Percentiles rank a stretch among this genome's conserved stretches.
Evolutionary conservation across 2,329 filamentous ascomycete genomes (phyloP).

Genomic region (Hirsutella minnesotensis): DNA sequence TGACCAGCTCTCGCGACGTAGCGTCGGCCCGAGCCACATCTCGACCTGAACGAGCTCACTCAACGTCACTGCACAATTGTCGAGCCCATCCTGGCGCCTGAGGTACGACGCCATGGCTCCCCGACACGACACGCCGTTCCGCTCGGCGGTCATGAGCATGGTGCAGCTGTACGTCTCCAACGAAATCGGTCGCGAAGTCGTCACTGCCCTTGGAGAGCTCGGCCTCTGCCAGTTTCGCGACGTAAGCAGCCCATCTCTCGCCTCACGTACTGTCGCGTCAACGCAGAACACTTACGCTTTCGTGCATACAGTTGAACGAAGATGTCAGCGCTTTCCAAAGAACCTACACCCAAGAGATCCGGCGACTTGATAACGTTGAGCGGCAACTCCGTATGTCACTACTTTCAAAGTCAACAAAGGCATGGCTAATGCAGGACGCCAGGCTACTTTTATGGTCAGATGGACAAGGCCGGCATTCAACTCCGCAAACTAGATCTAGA

Average conservation of each 20-base stretch:
- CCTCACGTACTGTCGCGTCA: background rate
- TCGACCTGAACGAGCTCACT: constrained; percentile 15
- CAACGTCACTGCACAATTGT: background rate
- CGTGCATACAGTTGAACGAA: constrained; percentile 62
- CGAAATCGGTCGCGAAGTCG: constrained; percentile 95
- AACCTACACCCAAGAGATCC: constrained; percentile 95
- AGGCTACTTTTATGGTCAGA: constrained; percentile 92
- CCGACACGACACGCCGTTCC: constrained; percentile 87
- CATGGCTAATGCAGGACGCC: constrained; percentile 15
- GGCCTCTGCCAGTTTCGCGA: constrained; percentile 95
- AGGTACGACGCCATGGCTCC: constrained; percentile 42
- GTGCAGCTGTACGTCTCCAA: constrained; percentile 99
- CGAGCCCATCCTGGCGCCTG: constrained; percentile 12
- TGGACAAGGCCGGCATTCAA: constrained; percentile 81
- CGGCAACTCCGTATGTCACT: constrained; percentile 74
- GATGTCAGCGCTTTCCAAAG: constrained; percentile 91
- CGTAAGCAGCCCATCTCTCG: constrained; percentile 42
- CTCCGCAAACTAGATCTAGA: constrained; percentile 90
- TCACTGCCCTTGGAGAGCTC: constrained; percentile 90
- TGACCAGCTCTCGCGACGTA: constrained; percentile 11
- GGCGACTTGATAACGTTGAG: constrained; percentile 95
- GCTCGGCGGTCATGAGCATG: constrained; percentile 99
- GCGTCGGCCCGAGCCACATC: constrained; percentile 13
- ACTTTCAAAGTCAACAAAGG: background rate
- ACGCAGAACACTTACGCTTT: background rate